Evolutionary conservation across 2,329 filamentous ascomycete genomes (phyloP).

Genomic region (Magnaporthiopsis incrustans): DNA sequence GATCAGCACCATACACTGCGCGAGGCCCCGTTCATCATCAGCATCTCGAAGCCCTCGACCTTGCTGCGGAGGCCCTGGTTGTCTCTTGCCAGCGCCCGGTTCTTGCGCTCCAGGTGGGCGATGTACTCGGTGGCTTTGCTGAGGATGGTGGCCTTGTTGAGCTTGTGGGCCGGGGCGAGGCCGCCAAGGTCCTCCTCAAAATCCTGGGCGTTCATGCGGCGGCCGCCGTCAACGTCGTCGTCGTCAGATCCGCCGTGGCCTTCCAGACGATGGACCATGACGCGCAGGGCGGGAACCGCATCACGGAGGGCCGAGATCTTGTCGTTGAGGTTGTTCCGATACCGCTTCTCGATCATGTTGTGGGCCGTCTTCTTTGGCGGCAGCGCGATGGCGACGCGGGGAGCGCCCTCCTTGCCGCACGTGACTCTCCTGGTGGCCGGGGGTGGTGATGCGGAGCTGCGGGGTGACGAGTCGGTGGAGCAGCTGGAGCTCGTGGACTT

Average conservation of each 20-base stretch:
- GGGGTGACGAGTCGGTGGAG: conserved; percentile 13
- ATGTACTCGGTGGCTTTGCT: conserved; percentile 32
- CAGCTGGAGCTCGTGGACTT: conserved; percentile 19
- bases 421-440: conserved; percentile 7
- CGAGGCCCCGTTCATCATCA: conserved; percentile 20
- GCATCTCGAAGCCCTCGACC: conserved; percentile 24
- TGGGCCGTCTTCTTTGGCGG: conserved; percentile 66
- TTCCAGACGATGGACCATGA: conserved; percentile 32
- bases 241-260: conserved; percentile 31
- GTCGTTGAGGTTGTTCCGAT: conserved; percentile 76
- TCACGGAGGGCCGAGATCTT: conserved; percentile 72
- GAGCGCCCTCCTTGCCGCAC: conserved; percentile 7
- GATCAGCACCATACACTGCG: conserved; percentile 15
- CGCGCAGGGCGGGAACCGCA: conserved; percentile 50
- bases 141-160: conserved; percentile 36
- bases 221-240: conserved; percentile 12
- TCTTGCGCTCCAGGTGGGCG: conserved; percentile 23
- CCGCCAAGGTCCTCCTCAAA: conserved; percentile 26
- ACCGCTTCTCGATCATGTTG: conserved; percentile 80
- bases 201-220: conserved; percentile 1
- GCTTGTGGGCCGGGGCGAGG: conserved; percentile 29
- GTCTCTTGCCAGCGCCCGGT: conserved; percentile 33
- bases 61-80: conserved; percentile 33
- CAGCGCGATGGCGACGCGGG: conserved; percentile 8
- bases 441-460: conserved; percentile 15